Evolutionary conservation across 371 early-diverging fungal species (phyloP).

Genomic region (Fennellomyces sp.): DNA sequence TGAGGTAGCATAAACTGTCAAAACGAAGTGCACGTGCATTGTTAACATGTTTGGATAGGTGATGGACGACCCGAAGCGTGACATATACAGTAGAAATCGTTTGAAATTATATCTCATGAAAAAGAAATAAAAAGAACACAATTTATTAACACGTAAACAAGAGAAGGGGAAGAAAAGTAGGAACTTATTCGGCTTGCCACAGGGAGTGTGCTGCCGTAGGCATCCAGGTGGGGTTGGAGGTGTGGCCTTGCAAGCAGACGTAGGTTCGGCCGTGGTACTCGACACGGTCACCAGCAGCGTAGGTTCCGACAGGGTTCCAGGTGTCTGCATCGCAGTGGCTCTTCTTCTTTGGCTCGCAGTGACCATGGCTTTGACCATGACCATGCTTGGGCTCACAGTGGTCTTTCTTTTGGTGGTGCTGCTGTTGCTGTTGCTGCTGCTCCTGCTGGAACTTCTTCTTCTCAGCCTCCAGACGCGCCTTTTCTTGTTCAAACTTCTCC

Average conservation of each 20-base stretch:
- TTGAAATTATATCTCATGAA: conserved; percentile 33
- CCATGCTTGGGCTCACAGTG: background rate
- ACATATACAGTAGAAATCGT: conserved; percentile 20
- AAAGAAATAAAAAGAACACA: conserved; percentile 33
- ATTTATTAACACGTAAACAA: background rate
- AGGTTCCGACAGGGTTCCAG: conserved; percentile 60
- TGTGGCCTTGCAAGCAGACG: conserved; percentile 57
- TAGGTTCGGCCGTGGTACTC: conserved; percentile 53
- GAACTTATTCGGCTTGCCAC: conserved; percentile 51
- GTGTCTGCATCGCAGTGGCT: conserved; percentile 23
- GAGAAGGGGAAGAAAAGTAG: background rate
- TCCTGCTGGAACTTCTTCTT: conserved; percentile 22
- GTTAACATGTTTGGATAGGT: conserved; percentile 3
- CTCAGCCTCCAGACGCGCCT: conserved; percentile 25
- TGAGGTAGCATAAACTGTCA: conserved; percentile 17
- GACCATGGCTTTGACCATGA: background rate
- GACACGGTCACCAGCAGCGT: conserved; percentile 60
- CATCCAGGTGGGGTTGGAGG: conserved; percentile 58
- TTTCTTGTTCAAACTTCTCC: conserved; percentile 34
- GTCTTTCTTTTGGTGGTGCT: background rate
- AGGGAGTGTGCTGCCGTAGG: conserved; percentile 58
- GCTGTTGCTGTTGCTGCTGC: conserved; percentile 5
- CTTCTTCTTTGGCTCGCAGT: background rate
- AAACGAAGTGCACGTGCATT: background rate
- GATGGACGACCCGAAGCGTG: conserved; percentile 34